Evolutionary conservation across 257 asterid genomes (phyloP), one percentile per base, ranked within the genome.

Genomic region (Rehmannia glutinosa): DNA sequence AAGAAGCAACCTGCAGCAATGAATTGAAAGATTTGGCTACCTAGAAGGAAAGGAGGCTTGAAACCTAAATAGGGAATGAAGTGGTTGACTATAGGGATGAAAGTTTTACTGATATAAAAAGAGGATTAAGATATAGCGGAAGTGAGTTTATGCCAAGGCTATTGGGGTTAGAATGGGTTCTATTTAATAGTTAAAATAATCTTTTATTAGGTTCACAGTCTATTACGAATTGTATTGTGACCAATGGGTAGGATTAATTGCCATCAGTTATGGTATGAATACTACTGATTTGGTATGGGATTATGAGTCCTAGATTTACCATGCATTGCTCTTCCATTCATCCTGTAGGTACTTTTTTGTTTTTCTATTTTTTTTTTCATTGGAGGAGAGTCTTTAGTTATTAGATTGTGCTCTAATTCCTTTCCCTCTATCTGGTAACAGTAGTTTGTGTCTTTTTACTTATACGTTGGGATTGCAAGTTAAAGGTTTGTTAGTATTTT

Each of bases 151-250:
- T 41, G 23, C 23, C 50, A 28, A 73, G 66, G 68, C 35, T 28
- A 16, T 38, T 27, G 47, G 11, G 68, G 55, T 16, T 17, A 12
- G 25, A 69, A 61, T 43, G 51, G 4, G 21, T 25, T 47, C 1
- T 41, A 27, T 39, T 38, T 55, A 38, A 46, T 32, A 55, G 63
- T 16, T 53, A 10, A 20, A 53, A 36, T n/a, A 36, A 16, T 20
- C 32, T 6, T 76, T 62, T 9, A n/a, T 61, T 41, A 33, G 73
- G 55, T 46, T 73, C 19, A 17, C 11, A 39, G 55, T 64, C 69
- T 30, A 50, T 62, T 46, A 23, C 10, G 27, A 15, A 27, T 16
- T n/a, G 19, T 41, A 30, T 17, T 23, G 62, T 58, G 41, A 50
- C 52, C 39, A 54, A 30, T 46, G 20, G 3, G 23, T 41, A 46